A percentile compares a stretch with the other conserved stretches of the same genome.
Evolutionary conservation across 345 rosid genomes (phyloP).

Genomic region (Hibiscus mutabilis): DNA sequence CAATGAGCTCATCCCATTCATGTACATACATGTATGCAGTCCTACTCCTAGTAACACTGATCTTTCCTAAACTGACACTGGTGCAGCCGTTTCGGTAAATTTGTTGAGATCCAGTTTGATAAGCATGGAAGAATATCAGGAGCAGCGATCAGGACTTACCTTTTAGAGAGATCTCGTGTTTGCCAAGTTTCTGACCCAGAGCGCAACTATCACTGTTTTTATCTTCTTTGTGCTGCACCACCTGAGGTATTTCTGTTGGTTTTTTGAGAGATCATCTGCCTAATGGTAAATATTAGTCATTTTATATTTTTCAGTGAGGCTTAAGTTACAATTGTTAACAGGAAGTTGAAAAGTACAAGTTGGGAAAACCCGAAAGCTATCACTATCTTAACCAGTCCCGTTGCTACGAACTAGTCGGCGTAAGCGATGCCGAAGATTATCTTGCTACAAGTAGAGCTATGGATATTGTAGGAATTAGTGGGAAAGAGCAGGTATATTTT

Average conservation of each 20-base stretch:
- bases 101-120: constrained; percentile 95
- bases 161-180: constrained; percentile 90
- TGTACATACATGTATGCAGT: too few relatives aligned
- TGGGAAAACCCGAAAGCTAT: constrained; percentile 60
- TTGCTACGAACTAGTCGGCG: constrained; percentile 76
- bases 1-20: too few relatives aligned
- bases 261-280: not conserved
- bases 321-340: constrained; percentile 22
- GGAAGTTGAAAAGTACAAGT: constrained; percentile 81
- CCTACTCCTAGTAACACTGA: constrained; percentile 10
- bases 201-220: constrained; percentile 92
- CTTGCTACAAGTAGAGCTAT: constrained; percentile 88
- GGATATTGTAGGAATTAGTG: constrained; percentile 89
- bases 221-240: constrained; percentile 92
- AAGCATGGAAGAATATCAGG: constrained; percentile 98
- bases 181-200: constrained; percentile 87
- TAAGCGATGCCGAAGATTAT: constrained; percentile 85
- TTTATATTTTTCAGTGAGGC: not conserved
- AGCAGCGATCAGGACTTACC: constrained; percentile 93
- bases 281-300: not conserved
- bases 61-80: constrained; percentile 25
- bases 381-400: constrained; percentile 88
- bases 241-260: constrained; percentile 55
- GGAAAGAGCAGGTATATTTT: constrained; percentile 68
- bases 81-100: constrained; percentile 89